Percentiles rank a stretch among this genome's conserved stretches.
phyloP scores from a whole-genome alignment of 306 rosid species.

The Morella rubra region DNA sequence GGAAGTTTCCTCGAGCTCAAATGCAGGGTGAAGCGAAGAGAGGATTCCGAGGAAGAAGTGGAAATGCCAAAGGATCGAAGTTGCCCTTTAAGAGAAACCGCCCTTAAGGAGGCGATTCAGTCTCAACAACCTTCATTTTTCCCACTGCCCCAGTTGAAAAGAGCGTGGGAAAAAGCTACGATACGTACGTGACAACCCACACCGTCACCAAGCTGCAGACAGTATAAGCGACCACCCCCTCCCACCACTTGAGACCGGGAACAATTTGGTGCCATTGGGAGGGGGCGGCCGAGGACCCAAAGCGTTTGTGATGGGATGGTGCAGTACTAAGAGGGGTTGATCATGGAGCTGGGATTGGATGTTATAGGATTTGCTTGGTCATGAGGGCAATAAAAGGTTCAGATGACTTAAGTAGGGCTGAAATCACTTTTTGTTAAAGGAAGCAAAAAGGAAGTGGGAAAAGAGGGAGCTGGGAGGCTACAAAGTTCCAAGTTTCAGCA shows the following conservation, averaged over 20 bases:
- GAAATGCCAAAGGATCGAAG: conserved; percentile 96
- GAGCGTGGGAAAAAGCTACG: conserved; percentile 9
- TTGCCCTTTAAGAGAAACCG: conserved; percentile 78
- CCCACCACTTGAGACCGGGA: conserved; percentile 20
- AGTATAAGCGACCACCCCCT: conserved; percentile 7
- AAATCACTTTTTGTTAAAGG: conserved; percentile 45
- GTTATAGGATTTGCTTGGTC: conserved; percentile 65
- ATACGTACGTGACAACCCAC: conserved; percentile 9
- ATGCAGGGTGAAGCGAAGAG: conserved; percentile 27
- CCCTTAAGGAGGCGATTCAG: conserved; percentile 41
- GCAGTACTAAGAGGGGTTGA: conserved; percentile 55
- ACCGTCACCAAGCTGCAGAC: conserved; percentile 27
- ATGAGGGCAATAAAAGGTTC: conserved; percentile 48
- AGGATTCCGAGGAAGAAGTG: conserved; percentile 34
- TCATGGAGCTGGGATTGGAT: conserved; percentile 40
- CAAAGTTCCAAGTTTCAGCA: conserved; percentile 40
- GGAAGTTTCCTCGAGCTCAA: conserved; percentile 28
- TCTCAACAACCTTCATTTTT: conserved; percentile 19
- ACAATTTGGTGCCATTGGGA: conserved; percentile 26
- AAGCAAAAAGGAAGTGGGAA: conserved; percentile 34
- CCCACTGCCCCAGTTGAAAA: conserved; percentile 25
- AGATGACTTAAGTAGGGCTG: conserved; percentile 64
- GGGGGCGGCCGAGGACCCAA: conserved; percentile 31
- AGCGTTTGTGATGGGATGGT: conserved; percentile 25
- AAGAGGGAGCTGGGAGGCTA: conserved; percentile 46